Evolutionary conservation across 768 basidiomycete genomes (phyloP).

Genomic region (Russula lepida): DNA sequence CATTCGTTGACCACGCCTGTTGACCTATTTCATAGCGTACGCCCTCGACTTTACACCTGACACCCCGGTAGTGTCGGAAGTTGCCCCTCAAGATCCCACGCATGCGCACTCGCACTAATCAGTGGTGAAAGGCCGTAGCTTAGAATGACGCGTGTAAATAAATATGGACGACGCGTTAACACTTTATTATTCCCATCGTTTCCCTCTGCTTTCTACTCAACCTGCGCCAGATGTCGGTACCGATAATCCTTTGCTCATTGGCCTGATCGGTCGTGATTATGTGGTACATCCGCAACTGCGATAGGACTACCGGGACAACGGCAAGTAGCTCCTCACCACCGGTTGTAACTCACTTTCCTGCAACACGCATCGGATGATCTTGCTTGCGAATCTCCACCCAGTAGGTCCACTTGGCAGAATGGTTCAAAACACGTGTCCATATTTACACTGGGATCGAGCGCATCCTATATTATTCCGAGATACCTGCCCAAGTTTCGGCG

Average conservation of each 20-base stretch:
- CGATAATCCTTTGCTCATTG: not conserved
- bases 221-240: not conserved
- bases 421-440: too few relatives aligned
- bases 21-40: constrained; percentile 44
- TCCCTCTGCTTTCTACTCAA: not conserved
- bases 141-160: constrained; percentile 15
- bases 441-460: not conserved
- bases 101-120: constrained; percentile 13
- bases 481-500: not conserved
- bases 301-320: not conserved
- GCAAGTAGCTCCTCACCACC: not conserved
- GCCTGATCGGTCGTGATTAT: not conserved
- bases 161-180: not conserved
- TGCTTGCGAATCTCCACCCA: not conserved
- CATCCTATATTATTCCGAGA: not conserved
- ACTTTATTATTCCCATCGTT: not conserved
- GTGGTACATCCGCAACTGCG: not conserved
- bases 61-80: constrained; percentile 6
- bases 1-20: not conserved
- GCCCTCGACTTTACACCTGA: constrained; percentile 40
- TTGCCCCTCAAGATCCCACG: constrained; percentile 17
- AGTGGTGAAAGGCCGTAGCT: not conserved
- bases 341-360: not conserved
- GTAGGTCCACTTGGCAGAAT: too few relatives aligned
- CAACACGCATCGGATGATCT: too few relatives aligned